Conservation (phyloP, 129 eudicot species). For the Kitagawia praeruptora region DNA sequence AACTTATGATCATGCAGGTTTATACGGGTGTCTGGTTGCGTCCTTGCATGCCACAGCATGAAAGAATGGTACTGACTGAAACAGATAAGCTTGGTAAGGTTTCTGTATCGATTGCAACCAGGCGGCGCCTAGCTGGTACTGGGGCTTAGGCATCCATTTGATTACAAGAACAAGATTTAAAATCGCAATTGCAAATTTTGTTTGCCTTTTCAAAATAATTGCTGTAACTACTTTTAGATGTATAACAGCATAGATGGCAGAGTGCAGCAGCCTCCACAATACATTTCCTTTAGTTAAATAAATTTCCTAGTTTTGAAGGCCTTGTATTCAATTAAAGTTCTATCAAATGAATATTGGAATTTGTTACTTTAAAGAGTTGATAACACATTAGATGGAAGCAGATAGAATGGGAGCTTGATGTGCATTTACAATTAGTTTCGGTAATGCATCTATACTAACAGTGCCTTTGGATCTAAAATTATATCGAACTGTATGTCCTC, state of each 20-base stretch:
- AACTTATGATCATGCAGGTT: slow-evolving; percentile 37
- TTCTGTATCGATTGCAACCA: slow-evolving; percentile 83
- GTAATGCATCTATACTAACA: no score
- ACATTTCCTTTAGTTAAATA: background rate
- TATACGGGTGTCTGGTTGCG: slow-evolving; percentile 95
- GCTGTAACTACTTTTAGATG: background rate
- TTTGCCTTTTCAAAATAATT: background rate
- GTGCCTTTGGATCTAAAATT: background rate
- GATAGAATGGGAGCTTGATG: background rate
- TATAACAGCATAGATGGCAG: background rate
- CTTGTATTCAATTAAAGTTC: background rate
- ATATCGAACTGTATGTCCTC: no score
- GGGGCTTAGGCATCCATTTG: slow-evolving; percentile 24
- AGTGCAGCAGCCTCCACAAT: background rate
- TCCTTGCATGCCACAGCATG: slow-evolving; percentile 59
- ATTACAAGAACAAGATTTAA: background rate
- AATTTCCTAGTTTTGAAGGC: background rate
- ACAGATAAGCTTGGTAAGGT: slow-evolving; percentile 77
- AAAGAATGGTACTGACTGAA: slow-evolving; percentile 37
- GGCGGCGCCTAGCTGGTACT: slow-evolving; percentile 73
- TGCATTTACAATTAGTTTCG: no score
- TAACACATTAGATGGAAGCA: no score
- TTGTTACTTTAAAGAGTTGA: no score
- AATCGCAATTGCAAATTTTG: background rate
- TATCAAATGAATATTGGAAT: background rate